These are phyloP conservation scores for Hyaloscypha hepaticicola DNA, from an alignment of 495 filamentous ascomycete species.

Conservation along the genomic window DNA sequence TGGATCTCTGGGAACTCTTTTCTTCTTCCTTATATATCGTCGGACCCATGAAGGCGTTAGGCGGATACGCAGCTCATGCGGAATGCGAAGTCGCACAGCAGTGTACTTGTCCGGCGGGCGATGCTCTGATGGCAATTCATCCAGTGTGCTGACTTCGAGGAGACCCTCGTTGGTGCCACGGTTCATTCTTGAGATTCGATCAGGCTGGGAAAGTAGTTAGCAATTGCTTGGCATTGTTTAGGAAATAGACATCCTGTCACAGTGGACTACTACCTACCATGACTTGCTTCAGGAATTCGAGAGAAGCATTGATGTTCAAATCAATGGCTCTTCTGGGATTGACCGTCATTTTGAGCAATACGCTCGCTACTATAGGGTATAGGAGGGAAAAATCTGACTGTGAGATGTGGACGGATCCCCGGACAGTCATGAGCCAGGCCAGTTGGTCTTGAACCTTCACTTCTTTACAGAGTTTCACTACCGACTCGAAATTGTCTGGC, in stretches of 20 bases:
- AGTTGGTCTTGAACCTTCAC: slow-evolving; percentile 45
- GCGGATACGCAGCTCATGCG: slow-evolving; percentile 45
- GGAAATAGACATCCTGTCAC: not conserved
- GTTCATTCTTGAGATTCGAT: slow-evolving; percentile 36
- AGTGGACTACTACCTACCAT: slow-evolving; percentile 22
- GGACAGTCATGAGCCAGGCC: slow-evolving; percentile 58
- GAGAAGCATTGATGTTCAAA: slow-evolving; percentile 53
- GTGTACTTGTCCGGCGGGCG: slow-evolving; percentile 47
- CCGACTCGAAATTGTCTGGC: slow-evolving; percentile 53
- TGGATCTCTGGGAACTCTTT: slow-evolving; percentile 18
- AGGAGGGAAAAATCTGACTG: slow-evolving; percentile 60
- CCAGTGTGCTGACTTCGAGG: slow-evolving; percentile 36
- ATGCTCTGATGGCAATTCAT: slow-evolving; percentile 41
- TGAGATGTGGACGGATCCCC: slow-evolving; percentile 56
- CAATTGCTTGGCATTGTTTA: not conserved
- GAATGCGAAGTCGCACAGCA: slow-evolving; percentile 46
- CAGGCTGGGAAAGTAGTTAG: slow-evolving; percentile 18
- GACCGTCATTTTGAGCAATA: slow-evolving; percentile 56
- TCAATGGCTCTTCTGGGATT: slow-evolving; percentile 55
- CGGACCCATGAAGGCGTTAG: slow-evolving; percentile 35
- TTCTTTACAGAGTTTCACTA: slow-evolving; percentile 50
- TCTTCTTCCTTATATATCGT: slow-evolving; percentile 25
- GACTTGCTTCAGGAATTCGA: slow-evolving; percentile 50
- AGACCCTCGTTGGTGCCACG: slow-evolving; percentile 44
- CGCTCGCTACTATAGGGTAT: slow-evolving; percentile 53